Percentiles rank a stretch among this genome's conserved stretches.
These are phyloP conservation scores for Aureococcus anophagefferens DNA, from an alignment of 108 stramenopile species.

Conservation along the genomic window DNA sequence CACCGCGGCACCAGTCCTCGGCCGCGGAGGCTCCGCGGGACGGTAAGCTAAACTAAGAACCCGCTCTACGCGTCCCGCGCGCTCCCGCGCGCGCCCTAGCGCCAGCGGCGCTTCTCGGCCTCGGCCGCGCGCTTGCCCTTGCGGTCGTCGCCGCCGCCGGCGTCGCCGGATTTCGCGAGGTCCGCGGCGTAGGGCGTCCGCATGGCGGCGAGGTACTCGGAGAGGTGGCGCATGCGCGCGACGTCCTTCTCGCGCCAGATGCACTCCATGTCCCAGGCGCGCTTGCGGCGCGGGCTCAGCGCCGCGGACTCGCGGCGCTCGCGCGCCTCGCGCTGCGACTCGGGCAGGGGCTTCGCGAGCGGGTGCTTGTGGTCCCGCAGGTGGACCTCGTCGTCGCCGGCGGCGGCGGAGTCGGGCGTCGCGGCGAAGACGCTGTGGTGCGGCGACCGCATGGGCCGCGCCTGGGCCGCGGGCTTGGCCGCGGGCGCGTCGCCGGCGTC, in stretches of 20 bases:
- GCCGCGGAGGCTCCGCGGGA: no score
- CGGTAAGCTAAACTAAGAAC: no score
- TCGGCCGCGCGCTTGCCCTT: not conserved
- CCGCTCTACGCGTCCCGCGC: no score
- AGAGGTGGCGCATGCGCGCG: not conserved
- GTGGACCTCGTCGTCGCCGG: no score
- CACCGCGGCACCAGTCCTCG: no score
- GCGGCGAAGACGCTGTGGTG: not conserved
- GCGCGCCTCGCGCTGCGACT: not conserved
- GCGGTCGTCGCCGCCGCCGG: not conserved
- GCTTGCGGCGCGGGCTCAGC: not conserved
- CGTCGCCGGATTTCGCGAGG: no score
- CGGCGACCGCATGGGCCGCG: no score
- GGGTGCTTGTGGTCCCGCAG: not conserved
- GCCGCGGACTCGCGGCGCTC: not conserved
- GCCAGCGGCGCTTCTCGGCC: not conserved
- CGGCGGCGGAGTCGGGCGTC: not conserved
- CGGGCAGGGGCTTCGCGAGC: not conserved
- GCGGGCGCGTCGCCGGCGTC: no score
- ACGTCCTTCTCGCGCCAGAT: not conserved
- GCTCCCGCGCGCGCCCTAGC: no score
- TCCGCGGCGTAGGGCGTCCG: not conserved
- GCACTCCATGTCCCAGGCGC: not conserved
- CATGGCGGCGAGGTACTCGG: not conserved
- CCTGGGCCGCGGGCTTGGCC: no score